Conservation (phyloP, 805 yeast species). For the Kuraishia hungarica region DNA sequence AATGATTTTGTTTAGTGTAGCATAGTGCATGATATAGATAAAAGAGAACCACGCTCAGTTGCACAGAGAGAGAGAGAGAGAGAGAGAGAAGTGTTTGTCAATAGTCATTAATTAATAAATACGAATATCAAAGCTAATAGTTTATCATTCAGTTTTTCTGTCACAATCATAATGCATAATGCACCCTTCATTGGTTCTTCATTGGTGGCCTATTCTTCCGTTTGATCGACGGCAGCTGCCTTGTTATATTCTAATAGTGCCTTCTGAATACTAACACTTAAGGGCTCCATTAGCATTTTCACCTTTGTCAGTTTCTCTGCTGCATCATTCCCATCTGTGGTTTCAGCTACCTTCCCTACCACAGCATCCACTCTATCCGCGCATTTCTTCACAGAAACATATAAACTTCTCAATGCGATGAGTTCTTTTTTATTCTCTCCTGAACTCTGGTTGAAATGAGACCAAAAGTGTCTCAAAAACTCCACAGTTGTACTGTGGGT, state of each 20-base stretch:
- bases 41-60: background rate
- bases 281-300: slow-evolving; percentile 28
- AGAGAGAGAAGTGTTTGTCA: background rate
- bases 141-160: too few relatives aligned
- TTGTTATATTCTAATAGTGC: slow-evolving; percentile 39
- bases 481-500: slow-evolving; percentile 70
- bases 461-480: slow-evolving; percentile 70
- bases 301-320: slow-evolving; percentile 2
- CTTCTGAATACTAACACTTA: slow-evolving; percentile 31
- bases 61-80: too few relatives aligned
- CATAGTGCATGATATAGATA: background rate
- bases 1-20: slow-evolving; percentile 8
- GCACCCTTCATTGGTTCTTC: background rate
- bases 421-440: slow-evolving; percentile 21
- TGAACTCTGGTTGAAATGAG: slow-evolving; percentile 35
- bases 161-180: background rate
- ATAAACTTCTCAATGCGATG: slow-evolving; percentile 32
- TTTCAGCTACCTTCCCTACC: slow-evolving; percentile 10
- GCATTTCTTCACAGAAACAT: slow-evolving; percentile 39
- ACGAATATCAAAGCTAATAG: background rate
- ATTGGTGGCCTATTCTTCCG: background rate
- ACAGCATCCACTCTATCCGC: slow-evolving; percentile 31
- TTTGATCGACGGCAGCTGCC: slow-evolving; percentile 9
- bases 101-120: background rate
- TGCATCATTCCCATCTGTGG: background rate